Conservation (phyloP, 2,329 filamentous ascomycete species). For the Arachnomyces sp. region DNA sequence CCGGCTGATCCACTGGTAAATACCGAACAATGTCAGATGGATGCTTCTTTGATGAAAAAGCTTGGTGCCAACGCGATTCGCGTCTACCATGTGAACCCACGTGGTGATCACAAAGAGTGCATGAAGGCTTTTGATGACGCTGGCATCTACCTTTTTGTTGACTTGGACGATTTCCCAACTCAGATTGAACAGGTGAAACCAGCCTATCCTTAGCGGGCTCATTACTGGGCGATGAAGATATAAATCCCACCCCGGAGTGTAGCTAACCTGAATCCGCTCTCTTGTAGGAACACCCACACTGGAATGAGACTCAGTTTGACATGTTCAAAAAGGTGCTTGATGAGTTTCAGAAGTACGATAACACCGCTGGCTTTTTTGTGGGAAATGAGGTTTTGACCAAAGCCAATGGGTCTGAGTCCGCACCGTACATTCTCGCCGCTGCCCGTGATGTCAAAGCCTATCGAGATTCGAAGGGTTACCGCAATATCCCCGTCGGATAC, state of each 20-base stretch:
- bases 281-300: slow-evolving; percentile 50
- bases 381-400: slow-evolving; percentile 69
- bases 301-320: slow-evolving; percentile 64
- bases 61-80: slow-evolving; percentile 77
- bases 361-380: slow-evolving; percentile 74
- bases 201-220: too few species aligned
- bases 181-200: slow-evolving; percentile 33
- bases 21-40: slow-evolving; percentile 64
- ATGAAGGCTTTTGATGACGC: slow-evolving; percentile 72
- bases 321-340: slow-evolving; percentile 66
- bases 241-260: background rate
- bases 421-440: slow-evolving; percentile 76
- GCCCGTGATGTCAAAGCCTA: slow-evolving; percentile 76
- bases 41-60: slow-evolving; percentile 68
- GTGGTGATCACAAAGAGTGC: slow-evolving; percentile 63
- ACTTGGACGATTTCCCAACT: slow-evolving; percentile 54
- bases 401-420: slow-evolving; percentile 50
- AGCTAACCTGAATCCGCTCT: slow-evolving; percentile 5
- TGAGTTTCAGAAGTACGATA: slow-evolving; percentile 66
- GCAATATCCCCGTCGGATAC: slow-evolving; percentile 76
- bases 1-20: slow-evolving; percentile 68
- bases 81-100: slow-evolving; percentile 75
- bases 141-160: slow-evolving; percentile 76
- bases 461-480: slow-evolving; percentile 64
- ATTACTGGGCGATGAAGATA: too few species aligned